phyloP scores from a whole-genome alignment of 2,329 filamentous ascomycete genomes.

The Rhinocladiella mackenziei region DNA sequence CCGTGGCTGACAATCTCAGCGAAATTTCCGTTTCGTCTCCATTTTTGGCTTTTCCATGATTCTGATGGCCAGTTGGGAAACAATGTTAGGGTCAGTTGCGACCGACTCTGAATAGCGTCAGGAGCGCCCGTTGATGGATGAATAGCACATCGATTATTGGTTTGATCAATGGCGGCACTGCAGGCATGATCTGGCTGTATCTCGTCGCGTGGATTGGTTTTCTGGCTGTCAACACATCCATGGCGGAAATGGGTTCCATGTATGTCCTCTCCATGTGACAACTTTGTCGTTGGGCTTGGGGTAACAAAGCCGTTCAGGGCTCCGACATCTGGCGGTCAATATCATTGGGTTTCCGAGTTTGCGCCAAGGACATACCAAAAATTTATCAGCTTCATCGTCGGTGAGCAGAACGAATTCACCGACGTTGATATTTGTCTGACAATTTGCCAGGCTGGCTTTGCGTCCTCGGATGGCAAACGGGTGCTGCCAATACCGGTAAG shows the following conservation, averaged over 20 bases:
- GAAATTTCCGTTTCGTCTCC: slow-evolving; percentile 41
- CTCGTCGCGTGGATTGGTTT: slow-evolving; percentile 48
- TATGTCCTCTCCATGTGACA: slow-evolving; percentile 18
- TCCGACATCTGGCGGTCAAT: slow-evolving; percentile 39
- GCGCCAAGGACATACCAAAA: slow-evolving; percentile 35
- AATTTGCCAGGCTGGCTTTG: slow-evolving; percentile 33
- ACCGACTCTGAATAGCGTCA: neutral
- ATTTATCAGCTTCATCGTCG: slow-evolving; percentile 35
- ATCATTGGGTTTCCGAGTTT: slow-evolving; percentile 38
- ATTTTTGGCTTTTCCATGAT: slow-evolving; percentile 42
- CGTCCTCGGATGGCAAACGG: slow-evolving; percentile 34
- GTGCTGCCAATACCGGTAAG: slow-evolving; percentile 25
- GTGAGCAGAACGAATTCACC: slow-evolving; percentile 11
- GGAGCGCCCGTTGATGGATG: slow-evolving; percentile 7
- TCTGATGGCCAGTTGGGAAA: slow-evolving; percentile 41
- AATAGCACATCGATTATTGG: slow-evolving; percentile 22
- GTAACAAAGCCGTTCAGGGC: slow-evolving; percentile 33
- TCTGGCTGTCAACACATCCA: slow-evolving; percentile 39
- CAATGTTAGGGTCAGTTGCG: slow-evolving; percentile 35
- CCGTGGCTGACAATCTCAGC: slow-evolving; percentile 29
- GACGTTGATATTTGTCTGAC: neutral
- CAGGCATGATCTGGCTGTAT: slow-evolving; percentile 52
- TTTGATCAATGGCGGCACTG: slow-evolving; percentile 47
- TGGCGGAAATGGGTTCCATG: slow-evolving; percentile 52
- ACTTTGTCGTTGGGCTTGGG: no score